A percentile compares a stretch with the other conserved stretches of the same genome.
These are phyloP conservation scores for Cordyceps tenuipes DNA, from an alignment of 2,329 filamentous ascomycete genomes.

Conservation along the genomic window DNA sequence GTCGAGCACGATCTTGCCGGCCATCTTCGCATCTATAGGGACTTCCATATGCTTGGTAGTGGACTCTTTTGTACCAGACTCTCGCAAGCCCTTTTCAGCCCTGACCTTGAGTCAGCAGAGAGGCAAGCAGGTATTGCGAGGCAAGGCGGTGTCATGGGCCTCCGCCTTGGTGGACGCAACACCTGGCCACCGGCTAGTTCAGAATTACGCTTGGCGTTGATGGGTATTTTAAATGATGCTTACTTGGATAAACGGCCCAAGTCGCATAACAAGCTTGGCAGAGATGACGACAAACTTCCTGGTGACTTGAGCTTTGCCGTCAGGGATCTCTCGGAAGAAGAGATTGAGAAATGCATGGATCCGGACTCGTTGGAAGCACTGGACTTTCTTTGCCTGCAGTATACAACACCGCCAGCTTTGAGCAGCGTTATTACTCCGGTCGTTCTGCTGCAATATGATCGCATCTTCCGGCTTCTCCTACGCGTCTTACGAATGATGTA, in stretches of 20 bases:
- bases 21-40: slow-evolving; percentile 66
- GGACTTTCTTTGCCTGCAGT: slow-evolving; percentile 86
- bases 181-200: slow-evolving; percentile 93
- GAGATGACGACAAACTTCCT: slow-evolving; percentile 36
- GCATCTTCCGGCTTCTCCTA: slow-evolving; percentile 72
- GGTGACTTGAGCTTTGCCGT: slow-evolving; percentile 76
- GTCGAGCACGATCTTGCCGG: slow-evolving; percentile 59
- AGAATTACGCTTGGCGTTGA: slow-evolving; percentile 80
- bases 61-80: slow-evolving; percentile 75
- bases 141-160: slow-evolving; percentile 65
- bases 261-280: slow-evolving; percentile 23
- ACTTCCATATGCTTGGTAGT: slow-evolving; percentile 78
- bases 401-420: slow-evolving; percentile 66
- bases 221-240: slow-evolving; percentile 74
- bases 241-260: slow-evolving; percentile 34
- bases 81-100: slow-evolving; percentile 75
- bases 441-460: slow-evolving; percentile 72
- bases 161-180: slow-evolving; percentile 71
- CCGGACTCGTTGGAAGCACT: slow-evolving; percentile 75
- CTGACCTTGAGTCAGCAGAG: slow-evolving; percentile 72
- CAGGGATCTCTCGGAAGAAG: slow-evolving; percentile 66
- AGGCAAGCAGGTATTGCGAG: slow-evolving; percentile 60
- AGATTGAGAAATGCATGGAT: slow-evolving; percentile 77
- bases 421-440: slow-evolving; percentile 63
- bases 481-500: slow-evolving; percentile 72